Conservation (phyloP, 2,329 filamentous ascomycete genomes). For the Microcyclosporella mali region DNA sequence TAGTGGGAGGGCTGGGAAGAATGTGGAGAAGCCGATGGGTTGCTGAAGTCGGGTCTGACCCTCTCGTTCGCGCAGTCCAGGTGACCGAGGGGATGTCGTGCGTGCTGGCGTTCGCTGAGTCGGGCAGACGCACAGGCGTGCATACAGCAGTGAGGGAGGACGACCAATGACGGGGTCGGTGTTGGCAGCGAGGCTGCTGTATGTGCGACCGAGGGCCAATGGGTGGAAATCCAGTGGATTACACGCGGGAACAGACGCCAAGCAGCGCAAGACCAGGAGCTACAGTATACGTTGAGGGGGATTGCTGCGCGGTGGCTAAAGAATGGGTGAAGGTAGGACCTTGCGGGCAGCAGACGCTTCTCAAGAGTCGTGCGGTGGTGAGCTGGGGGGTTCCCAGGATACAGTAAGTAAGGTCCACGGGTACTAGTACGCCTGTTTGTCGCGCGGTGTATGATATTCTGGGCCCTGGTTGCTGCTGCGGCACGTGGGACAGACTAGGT, state of each 20-base stretch:
- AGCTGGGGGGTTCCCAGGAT: too few relatives aligned
- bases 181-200: conserved; percentile 7
- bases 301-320: neutral
- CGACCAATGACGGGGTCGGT: conserved; percentile 10
- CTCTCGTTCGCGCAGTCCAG: conserved; percentile 1
- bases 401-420: too few relatives aligned
- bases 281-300: neutral
- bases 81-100: conserved; percentile 13
- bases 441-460: too few relatives aligned
- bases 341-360: too few relatives aligned
- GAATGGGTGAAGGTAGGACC: neutral
- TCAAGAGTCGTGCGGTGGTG: too few relatives aligned
- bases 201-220: conserved; percentile 13
- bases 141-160: conserved; percentile 9
- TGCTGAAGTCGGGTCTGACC: neutral
- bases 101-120: conserved; percentile 2
- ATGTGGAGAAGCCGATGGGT: too few relatives aligned
- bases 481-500: too few relatives aligned
- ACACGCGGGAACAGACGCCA: conserved; percentile 4
- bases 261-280: neutral
- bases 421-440: too few relatives aligned
- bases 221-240: conserved; percentile 5
- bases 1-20: neutral
- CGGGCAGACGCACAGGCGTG: neutral
- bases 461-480: too few relatives aligned